phyloP scores from a whole-genome alignment of 1,284 basidiomycete genomes.

The Tilletia indica region DNA sequence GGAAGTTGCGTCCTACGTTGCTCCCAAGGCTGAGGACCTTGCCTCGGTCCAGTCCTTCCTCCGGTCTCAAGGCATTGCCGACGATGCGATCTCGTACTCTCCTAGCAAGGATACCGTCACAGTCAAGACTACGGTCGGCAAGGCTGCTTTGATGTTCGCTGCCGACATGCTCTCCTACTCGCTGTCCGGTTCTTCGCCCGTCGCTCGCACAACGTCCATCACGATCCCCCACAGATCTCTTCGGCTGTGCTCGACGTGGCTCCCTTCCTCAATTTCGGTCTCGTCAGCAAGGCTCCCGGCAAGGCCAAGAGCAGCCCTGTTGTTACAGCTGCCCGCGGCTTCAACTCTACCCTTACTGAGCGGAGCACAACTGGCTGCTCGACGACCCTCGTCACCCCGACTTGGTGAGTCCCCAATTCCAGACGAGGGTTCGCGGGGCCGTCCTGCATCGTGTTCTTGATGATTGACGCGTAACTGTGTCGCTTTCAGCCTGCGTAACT shows the following conservation, averaged over 20 bases:
- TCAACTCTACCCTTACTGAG: background rate
- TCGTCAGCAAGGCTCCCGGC: background rate
- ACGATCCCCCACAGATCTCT: constrained; percentile 22
- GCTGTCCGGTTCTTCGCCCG: constrained; percentile 6
- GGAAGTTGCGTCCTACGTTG: constrained; percentile 24
- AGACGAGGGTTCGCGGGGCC: background rate
- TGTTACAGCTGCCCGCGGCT: background rate
- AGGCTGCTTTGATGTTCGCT: constrained; percentile 20
- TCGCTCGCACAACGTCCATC: constrained; percentile 20
- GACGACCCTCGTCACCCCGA: constrained; percentile 22
- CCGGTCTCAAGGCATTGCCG: constrained; percentile 16
- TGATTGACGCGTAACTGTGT: no score
- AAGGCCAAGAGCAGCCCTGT: background rate
- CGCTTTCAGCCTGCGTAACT: constrained; percentile 13
- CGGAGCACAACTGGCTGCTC: constrained; percentile 14
- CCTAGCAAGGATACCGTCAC: constrained; percentile 19
- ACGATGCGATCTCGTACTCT: constrained; percentile 9
- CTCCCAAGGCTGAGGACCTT: constrained; percentile 14
- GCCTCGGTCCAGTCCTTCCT: constrained; percentile 22
- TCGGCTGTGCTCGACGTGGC: constrained; percentile 18
- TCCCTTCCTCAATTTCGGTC: constrained; percentile 21
- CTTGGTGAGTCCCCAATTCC: constrained; percentile 14
- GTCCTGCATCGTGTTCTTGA: no score
- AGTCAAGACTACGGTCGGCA: constrained; percentile 25
- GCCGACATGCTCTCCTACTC: constrained; percentile 20